Evolutionary conservation across 352 stramenopile species (phyloP).

Genomic region (Phytophthora agathidicida): DNA sequence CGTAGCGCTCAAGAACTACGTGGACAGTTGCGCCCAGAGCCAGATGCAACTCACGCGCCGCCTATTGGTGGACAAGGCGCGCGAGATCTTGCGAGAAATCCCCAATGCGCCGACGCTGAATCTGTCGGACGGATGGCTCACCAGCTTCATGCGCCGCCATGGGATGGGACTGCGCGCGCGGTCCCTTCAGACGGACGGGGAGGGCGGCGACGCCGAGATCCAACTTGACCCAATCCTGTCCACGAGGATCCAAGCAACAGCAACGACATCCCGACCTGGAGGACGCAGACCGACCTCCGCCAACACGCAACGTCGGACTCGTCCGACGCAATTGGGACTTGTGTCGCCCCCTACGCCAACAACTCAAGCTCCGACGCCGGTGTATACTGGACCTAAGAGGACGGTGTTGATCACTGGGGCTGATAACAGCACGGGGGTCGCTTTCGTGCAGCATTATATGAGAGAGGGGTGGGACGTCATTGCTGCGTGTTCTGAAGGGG

Average conservation of each 20-base stretch:
- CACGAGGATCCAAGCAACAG: not conserved
- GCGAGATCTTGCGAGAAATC: slow-evolving; percentile 28
- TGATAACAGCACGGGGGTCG: slow-evolving; percentile 41
- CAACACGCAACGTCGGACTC: slow-evolving; percentile 6
- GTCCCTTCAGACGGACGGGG: slow-evolving; percentile 29
- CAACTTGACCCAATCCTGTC: slow-evolving; percentile 8
- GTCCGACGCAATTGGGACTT: slow-evolving; percentile 16
- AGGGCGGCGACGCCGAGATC: slow-evolving; percentile 21
- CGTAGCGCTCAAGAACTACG: slow-evolving; percentile 21
- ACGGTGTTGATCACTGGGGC: slow-evolving; percentile 60
- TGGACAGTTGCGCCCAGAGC: slow-evolving; percentile 17
- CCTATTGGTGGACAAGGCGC: slow-evolving; percentile 25
- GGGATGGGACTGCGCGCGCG: slow-evolving; percentile 25
- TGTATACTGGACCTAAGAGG: slow-evolving; percentile 33
- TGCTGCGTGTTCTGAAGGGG: slow-evolving; percentile 27
- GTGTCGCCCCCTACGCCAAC: slow-evolving; percentile 4
- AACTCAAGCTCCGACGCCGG: not conserved
- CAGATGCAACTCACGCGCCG: slow-evolving; percentile 31
- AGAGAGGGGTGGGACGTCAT: slow-evolving; percentile 49
- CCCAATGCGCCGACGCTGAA: slow-evolving; percentile 25
- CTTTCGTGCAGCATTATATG: slow-evolving; percentile 45
- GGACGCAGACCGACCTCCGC: slow-evolving; percentile 4
- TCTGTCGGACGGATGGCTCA: slow-evolving; percentile 40
- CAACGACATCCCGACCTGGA: not conserved
- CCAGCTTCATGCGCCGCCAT: slow-evolving; percentile 39